Evolutionary conservation across 257 asterid species (phyloP).

Genomic region (Rhazya stricta): DNA sequence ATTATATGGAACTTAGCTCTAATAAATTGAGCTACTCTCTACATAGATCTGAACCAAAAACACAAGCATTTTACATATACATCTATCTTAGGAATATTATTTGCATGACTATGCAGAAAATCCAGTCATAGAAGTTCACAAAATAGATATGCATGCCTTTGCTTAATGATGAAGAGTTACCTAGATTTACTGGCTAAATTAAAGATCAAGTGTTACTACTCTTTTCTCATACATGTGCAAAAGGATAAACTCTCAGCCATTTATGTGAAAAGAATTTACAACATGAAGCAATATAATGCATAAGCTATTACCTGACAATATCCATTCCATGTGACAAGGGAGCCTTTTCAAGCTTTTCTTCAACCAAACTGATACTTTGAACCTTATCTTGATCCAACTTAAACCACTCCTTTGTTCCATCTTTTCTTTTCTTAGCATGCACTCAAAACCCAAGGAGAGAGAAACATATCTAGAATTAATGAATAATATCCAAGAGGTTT

Average conservation of each 20-base stretch:
- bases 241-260: too few relatives aligned
- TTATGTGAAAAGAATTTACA: neutral
- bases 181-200: neutral
- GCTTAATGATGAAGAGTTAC: neutral
- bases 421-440: slow-evolving; percentile 57
- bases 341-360: slow-evolving; percentile 70
- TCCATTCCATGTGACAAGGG: slow-evolving; percentile 57
- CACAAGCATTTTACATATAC: neutral
- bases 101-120: neutral
- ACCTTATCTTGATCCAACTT: slow-evolving; percentile 36
- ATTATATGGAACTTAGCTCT: neutral
- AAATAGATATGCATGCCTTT: neutral
- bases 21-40: neutral
- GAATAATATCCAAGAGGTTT: too few relatives aligned
- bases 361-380: slow-evolving; percentile 71
- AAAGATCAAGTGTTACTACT: too few relatives aligned
- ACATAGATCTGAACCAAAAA: neutral
- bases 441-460: too few relatives aligned
- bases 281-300: neutral
- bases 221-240: too few relatives aligned
- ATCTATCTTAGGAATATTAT: neutral
- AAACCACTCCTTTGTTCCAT: slow-evolving; percentile 56
- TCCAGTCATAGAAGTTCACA: neutral
- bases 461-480: too few relatives aligned
- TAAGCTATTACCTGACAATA: slow-evolving; percentile 41